Evolutionary conservation across 2,329 filamentous ascomycete genomes (phyloP).

Genomic region (Elsinoe necatrix): DNA sequence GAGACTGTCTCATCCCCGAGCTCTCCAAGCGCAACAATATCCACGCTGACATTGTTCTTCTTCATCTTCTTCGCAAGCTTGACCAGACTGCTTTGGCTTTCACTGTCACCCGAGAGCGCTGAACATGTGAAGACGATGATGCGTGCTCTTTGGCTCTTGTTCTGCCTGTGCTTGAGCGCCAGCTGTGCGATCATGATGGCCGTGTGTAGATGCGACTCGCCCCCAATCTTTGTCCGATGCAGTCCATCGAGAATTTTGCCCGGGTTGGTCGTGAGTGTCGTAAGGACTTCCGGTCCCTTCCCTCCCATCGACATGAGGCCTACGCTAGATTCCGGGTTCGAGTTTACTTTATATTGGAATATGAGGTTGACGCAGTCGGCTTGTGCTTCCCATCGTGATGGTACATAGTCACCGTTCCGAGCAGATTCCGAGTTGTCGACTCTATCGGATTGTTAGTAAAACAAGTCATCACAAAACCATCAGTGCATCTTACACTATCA

Average conservation of each 20-base stretch:
- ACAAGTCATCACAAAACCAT: constrained; percentile 7
- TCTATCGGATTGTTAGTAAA: constrained; percentile 35
- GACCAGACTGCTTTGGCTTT: constrained; percentile 80
- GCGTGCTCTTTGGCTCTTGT: constrained; percentile 91
- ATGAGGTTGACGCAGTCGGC: constrained; percentile 83
- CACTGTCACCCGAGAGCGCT: constrained; percentile 74
- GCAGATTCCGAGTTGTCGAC: constrained; percentile 99
- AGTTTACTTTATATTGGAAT: constrained; percentile 90
- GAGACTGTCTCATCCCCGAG: constrained; percentile 78
- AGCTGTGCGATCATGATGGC: constrained; percentile 94
- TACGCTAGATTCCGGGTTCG: constrained; percentile 93
- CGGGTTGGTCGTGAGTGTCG: constrained; percentile 90
- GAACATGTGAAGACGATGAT: constrained; percentile 97
- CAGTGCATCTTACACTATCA: constrained; percentile 66
- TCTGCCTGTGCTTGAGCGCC: constrained; percentile 93
- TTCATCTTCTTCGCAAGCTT: constrained; percentile 97
- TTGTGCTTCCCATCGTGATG: constrained; percentile 93
- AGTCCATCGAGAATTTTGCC: constrained; percentile 90
- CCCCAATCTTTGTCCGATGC: constrained; percentile 89
- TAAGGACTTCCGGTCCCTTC: constrained; percentile 92
- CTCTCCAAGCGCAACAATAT: constrained; percentile 92
- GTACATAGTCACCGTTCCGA: constrained; percentile 87
- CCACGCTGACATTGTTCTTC: constrained; percentile 89
- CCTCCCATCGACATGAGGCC: constrained; percentile 99
- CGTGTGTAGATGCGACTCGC: constrained; percentile 78